Evolutionary conservation across 106 monocot genomes (phyloP).

Genomic region (Allium sativum): DNA sequence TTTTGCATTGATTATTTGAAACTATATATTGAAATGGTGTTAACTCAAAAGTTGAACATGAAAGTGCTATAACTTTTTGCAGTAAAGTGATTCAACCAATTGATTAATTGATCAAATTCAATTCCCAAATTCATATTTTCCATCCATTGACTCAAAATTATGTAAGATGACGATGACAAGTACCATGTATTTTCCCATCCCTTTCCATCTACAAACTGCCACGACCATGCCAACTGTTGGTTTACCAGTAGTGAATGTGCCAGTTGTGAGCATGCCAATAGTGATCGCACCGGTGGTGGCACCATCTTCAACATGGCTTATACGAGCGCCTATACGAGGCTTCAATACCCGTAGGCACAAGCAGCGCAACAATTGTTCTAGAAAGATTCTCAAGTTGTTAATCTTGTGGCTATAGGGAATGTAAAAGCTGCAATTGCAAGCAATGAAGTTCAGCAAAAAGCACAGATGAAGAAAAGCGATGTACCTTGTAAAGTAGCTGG

Average conservation of each 20-base stretch:
- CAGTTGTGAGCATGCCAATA: background rate
- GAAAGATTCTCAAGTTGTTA: conserved; percentile 86
- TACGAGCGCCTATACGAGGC: conserved; percentile 26
- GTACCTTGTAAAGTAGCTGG: conserved; percentile 88
- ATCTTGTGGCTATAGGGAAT: conserved; percentile 78
- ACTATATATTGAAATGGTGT: too few relatives aligned
- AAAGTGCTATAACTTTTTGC: too few relatives aligned
- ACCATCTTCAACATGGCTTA: conserved; percentile 1
- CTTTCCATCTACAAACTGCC: conserved; percentile 55
- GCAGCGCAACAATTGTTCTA: conserved; percentile 92
- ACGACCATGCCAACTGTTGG: conserved; percentile 3
- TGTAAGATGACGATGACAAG: conserved; percentile 4
- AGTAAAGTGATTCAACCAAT: too few relatives aligned
- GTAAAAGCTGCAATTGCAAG: conserved; percentile 90
- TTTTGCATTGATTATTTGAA: too few relatives aligned
- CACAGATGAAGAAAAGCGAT: conserved; percentile 67
- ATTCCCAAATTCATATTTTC: background rate
- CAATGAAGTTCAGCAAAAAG: conserved; percentile 72
- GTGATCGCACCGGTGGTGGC: conserved; percentile 9
- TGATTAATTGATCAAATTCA: background rate
- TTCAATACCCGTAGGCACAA: conserved; percentile 27
- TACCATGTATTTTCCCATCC: conserved; percentile 40
- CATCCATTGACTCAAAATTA: too few relatives aligned
- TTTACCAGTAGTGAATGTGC: background rate
- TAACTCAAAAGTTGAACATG: too few relatives aligned